Evolutionary conservation across 176 grass and related monocot genomes (phyloP), one percentile per base, ranked within the genome.

Genomic region (Triticum turgidum): DNA sequence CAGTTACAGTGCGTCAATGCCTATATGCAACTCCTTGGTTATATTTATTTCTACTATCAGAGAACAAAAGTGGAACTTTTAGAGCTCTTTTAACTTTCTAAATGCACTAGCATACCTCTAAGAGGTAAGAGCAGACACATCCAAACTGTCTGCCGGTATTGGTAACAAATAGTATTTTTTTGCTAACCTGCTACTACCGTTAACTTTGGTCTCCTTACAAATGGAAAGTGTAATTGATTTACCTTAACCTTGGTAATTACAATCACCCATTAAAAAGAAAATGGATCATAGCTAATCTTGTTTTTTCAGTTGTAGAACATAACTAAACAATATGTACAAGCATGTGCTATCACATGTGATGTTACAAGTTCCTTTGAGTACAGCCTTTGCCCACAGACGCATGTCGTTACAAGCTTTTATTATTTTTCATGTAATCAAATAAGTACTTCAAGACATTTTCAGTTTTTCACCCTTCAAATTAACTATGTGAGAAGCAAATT

Each of bases 21-120:
- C 11, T 82, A 78, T 39, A 11, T 81, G 22, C 9, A 82, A 11
- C 30, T 78, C 65, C 17, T 39, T 11, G 12, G 22, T 84, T 71
- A 18, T 61, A 39, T 76, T 68, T 52, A 29, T 79, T 84, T 84
- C 38, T 88, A 20, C 13, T 83, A 69, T 33, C 56, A 25, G 72
- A 80, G 44, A 58, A 34, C 25, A 77, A 56, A 21, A 77, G 77
- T 24, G 41, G 22, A 79, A 37, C 33, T 41, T 27, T 63, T 6
- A 24, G 63, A 65, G 63, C 25, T 29, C 24, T 65, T 27, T 29
- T 30, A 65, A 65, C 49, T 52, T 52, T 52, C 1, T 17, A 52
- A 5, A 52, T 52, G 49, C 49, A 17, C 49, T 52, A 52, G 49
- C 14, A 2, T 65, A 65, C 25, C 25, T 65, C 63, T 65, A 65